phyloP scores from a whole-genome alignment of 441 rosid genomes.

The Arabidopsis lyrata region DNA sequence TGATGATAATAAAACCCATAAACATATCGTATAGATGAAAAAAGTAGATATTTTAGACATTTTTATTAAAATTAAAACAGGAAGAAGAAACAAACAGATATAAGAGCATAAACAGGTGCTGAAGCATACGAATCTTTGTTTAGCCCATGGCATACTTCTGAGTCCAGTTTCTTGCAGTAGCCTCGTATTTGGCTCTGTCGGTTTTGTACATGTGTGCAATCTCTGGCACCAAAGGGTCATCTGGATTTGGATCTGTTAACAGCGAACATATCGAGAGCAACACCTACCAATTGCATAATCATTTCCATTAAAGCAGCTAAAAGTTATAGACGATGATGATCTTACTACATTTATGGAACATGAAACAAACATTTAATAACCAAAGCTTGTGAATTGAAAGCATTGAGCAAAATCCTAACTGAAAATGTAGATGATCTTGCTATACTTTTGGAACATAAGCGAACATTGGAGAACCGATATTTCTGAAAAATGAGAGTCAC shows the following conservation, averaged over 20 bases:
- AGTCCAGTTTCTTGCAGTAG: constrained; percentile 62
- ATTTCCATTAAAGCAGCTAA: neutral
- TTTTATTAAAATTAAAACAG: neutral
- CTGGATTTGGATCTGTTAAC: constrained; percentile 56
- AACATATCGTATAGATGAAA: neutral
- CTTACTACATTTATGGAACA: neutral
- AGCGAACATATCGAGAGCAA: constrained; percentile 57
- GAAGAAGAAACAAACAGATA: neutral
- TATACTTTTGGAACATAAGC: neutral
- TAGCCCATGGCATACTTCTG: constrained; percentile 57
- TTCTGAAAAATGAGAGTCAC: constrained; percentile 31
- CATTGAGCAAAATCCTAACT: neutral
- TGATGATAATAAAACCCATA: neutral
- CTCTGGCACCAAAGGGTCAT: constrained; percentile 62
- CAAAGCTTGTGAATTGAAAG: neutral
- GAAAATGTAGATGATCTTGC: constrained; percentile 1
- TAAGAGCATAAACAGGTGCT: neutral
- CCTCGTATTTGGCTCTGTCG: constrained; percentile 59
- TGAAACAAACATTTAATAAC: neutral
- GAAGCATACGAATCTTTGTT: constrained; percentile 9
- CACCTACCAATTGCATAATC: constrained; percentile 37
- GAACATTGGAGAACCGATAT: neutral
- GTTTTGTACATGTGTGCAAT: constrained; percentile 70
- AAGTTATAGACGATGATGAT: neutral
- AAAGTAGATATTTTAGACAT: neutral